Base-by-base conservation (phyloP, 2,329 filamentous ascomycete genomes). In the Penicillium oxalicum region DNA sequence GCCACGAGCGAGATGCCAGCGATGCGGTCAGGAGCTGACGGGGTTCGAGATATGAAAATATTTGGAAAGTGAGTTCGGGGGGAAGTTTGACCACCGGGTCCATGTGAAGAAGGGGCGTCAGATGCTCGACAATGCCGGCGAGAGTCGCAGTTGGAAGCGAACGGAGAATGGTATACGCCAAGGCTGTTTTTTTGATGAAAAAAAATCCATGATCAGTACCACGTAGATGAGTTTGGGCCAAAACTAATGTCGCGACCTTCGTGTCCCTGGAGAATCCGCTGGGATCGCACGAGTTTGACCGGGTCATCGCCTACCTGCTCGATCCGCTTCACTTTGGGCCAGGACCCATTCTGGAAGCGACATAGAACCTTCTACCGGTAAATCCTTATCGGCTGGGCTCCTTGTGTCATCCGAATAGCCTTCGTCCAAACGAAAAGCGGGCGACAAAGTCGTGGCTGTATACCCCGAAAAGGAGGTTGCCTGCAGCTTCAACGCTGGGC, bases 21-120 rank as follows among this genome's bases (percentile, higher is more conserved):
- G 89, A 88, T 2, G 91, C 87, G 43, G 81, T 82, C 48, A 97
- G 77, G 35, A 98, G 76, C 0, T 90, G 93, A 27, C 82, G 68
- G 0, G 90, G 86, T 47, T 91, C 87, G 43, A 98, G 83, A 63
- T 90, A 93, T 12, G 86, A 84, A 38, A 98, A 84, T 39, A 97
- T 86, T 62, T 94, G 86, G 39, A 93, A 83, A 52, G 89, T 94
- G 60, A 98, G 87, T 67, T 98, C 93, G 26, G 88, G 83, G 0
- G 93, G 93, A 0, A 98, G 80, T 61, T 88, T 83, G 55, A 82
- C 76, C 37, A 95, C 83, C 47, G 95, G 95, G 70, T 98, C 88
- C 71, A 96, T 91, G 69, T 96, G 91, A 2, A 97, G 83, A 45
- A 91, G 79, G 4, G 90, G 88, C 53, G 84, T 87, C 13, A 95